Evolutionary conservation across 2,329 filamentous ascomycete species (phyloP).

Genomic region (Sclerotinia sclerotiorum): DNA sequence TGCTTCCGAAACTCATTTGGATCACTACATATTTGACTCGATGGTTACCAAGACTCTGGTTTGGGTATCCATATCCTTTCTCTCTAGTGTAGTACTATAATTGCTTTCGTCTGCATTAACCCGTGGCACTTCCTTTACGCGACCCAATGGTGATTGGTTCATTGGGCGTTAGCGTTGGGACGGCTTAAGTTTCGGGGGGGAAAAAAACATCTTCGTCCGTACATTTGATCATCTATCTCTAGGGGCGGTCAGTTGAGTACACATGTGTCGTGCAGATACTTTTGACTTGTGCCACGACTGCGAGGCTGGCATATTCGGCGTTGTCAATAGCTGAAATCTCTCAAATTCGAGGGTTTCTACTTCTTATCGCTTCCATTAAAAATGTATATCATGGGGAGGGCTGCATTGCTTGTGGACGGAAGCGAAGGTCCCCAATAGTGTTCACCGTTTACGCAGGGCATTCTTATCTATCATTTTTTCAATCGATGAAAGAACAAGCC

Average conservation of each 20-base stretch:
- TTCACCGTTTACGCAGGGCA: slow-evolving; percentile 1
- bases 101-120: background rate
- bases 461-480: slow-evolving; percentile 9
- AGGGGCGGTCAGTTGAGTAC: slow-evolving; percentile 8
- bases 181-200: background rate
- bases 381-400: background rate
- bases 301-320: background rate
- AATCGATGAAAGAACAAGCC: background rate
- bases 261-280: slow-evolving; percentile 5
- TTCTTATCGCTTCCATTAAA: background rate
- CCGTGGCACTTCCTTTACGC: background rate
- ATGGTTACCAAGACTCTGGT: background rate
- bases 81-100: background rate
- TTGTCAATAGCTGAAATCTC: background rate
- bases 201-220: background rate
- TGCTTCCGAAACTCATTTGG: slow-evolving; percentile 8
- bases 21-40: slow-evolving; percentile 6
- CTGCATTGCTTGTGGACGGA: background rate
- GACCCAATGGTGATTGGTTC: background rate
- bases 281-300: background rate
- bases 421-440: background rate
- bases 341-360: background rate
- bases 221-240: background rate
- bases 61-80: background rate
- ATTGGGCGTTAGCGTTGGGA: background rate